A percentile compares a stretch with the other conserved stretches of the same genome.
These are phyloP conservation scores for Fusarium sterilihyphosum DNA, from an alignment of 2,329 filamentous ascomycete genomes.

Conservation along the genomic window DNA sequence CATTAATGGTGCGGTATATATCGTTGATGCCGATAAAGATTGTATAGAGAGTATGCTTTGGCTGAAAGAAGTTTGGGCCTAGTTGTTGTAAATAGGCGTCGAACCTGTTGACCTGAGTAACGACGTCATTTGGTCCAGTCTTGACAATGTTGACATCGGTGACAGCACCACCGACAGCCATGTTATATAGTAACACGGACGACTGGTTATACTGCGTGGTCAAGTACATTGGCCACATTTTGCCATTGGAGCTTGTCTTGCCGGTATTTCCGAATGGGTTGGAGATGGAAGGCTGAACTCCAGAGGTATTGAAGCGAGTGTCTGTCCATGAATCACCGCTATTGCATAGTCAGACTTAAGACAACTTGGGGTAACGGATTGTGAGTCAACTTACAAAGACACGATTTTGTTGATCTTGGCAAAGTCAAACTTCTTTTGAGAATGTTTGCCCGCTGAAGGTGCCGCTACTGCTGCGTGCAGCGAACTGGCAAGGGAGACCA, in stretches of 20 bases:
- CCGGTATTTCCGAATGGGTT: slow-evolving; percentile 9
- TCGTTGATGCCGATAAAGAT: slow-evolving; percentile 21
- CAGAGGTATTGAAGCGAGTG: slow-evolving; percentile 5
- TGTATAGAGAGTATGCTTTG: not conserved
- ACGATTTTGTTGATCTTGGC: not conserved
- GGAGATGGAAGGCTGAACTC: not conserved
- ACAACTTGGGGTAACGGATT: fast-evolving
- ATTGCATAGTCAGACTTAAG: not conserved
- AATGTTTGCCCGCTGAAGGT: not conserved
- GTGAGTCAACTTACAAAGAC: not conserved
- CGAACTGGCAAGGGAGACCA: not conserved
- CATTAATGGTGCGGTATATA: slow-evolving; percentile 16
- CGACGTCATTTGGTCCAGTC: slow-evolving; percentile 6
- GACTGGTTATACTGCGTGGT: slow-evolving; percentile 2
- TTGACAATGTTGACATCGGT: slow-evolving; percentile 3
- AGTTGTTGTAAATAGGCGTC: not conserved
- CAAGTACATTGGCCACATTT: slow-evolving; percentile 20
- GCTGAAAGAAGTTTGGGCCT: not conserved
- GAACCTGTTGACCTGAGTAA: not conserved
- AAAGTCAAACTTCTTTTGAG: not conserved
- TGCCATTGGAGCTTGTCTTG: slow-evolving; percentile 16
- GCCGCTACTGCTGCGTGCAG: not conserved
- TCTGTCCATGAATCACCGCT: slow-evolving; percentile 21
- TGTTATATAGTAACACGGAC: not conserved
- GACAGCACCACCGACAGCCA: slow-evolving; percentile 18